Percentiles rank a stretch among this genome's conserved stretches.
Conservation (phyloP, 2,329 filamentous ascomycete species). For the Capronia americana region DNA sequence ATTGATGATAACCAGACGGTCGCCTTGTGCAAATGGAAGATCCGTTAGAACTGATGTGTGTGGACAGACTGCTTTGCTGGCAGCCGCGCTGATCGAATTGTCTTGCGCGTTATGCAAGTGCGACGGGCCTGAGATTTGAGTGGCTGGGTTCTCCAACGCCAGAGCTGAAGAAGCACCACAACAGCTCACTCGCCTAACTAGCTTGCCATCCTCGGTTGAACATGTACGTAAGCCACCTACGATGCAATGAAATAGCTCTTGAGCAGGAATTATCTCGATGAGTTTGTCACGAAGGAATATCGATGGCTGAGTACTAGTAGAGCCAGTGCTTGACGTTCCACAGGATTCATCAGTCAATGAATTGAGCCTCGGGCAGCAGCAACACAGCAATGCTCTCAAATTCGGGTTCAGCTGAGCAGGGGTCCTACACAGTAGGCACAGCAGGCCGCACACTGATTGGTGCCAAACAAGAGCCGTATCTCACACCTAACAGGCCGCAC, state of each 20-base stretch:
- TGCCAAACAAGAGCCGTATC: neutral
- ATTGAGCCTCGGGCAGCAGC: neutral
- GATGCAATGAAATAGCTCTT: neutral
- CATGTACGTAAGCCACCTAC: neutral
- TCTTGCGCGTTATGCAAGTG: conserved; percentile 26
- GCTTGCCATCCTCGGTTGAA: neutral
- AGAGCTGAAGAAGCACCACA: neutral
- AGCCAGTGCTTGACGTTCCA: neutral
- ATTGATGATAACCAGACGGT: conserved; percentile 2
- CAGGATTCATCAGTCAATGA: neutral
- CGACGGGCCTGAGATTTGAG: conserved; percentile 27
- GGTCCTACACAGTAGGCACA: neutral
- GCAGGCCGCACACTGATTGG: neutral
- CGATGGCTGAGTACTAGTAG: neutral
- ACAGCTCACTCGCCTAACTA: conserved; percentile 10
- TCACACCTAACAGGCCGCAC: neutral
- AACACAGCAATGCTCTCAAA: neutral
- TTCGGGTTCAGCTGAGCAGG: neutral
- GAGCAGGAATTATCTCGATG: neutral
- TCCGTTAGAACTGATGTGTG: neutral
- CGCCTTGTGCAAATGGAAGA: conserved; percentile 5
- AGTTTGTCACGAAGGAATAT: neutral
- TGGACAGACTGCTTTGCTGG: conserved; percentile 26
- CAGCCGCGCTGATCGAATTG: conserved; percentile 22
- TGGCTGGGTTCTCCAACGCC: conserved; percentile 27